Base-by-base conservation (phyloP, 1,284 basidiomycete species). In the Rhodotorula glutinis region DNA sequence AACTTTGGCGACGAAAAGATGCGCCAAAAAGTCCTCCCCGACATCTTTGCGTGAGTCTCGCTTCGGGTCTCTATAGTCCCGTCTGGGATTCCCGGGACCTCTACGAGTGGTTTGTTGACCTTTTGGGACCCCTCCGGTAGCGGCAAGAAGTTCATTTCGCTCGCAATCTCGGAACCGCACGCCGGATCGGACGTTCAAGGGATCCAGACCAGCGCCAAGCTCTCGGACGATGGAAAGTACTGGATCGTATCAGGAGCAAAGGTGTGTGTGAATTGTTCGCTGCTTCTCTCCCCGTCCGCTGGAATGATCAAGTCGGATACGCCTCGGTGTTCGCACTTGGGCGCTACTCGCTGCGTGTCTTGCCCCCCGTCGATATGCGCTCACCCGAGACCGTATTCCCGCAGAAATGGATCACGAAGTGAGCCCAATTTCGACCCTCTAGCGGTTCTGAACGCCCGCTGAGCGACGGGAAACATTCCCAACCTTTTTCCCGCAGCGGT, bases 121-220 rank as follows among this genome's bases (percentile, higher is more conserved):
- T 51, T 2, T 17, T 17, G 11, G 16, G 27, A 1, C 3, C 7
- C 25, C 13, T 17, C 49, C 17, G 49, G 21, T 57, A 71, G 44
- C 17, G 92, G 88, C 29, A 88, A 88, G 78, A 94, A 91, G 78
- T 92, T 91, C 65, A 85, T 85, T 75, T 80, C 87, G 73, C 83
- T 98, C 57, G 93, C 93, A 41, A 89, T 96, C 69, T 85, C 86
- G 23, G 89, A 91, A 78, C 92, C 93, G 0, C 90, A 90, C 74
- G 94, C 93, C 5, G 70, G 72, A 11, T 69, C 68, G 21, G 75
- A 76, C 52, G 75, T 76, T 27, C 78, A 79, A 67, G 79, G 79
- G 40, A 71, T 80, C 44, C 63, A 87, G 77, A 92, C 90, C 17
- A 88, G 86, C 5, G 94, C 94, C 14, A 85, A 82, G 56, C 88